Evolutionary conservation across 306 rosid genomes (phyloP).

Genomic region (Trichosanthes cucumerina): DNA sequence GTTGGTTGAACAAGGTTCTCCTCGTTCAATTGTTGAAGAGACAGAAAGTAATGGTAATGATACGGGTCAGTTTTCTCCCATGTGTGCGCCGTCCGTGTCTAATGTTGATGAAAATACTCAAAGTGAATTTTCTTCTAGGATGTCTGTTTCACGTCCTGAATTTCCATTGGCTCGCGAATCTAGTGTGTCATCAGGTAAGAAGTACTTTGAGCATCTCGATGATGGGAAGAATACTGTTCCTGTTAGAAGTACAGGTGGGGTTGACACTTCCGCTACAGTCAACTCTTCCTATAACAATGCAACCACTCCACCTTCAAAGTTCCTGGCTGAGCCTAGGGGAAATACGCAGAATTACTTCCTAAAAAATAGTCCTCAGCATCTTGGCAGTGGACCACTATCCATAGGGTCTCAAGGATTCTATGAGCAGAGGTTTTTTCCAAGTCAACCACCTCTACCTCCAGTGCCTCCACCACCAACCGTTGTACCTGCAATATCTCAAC

Average conservation of each 20-base stretch:
- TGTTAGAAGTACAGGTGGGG: constrained; percentile 42
- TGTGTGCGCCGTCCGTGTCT: constrained; percentile 55
- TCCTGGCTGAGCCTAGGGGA: constrained; percentile 48
- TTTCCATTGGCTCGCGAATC: constrained; percentile 65
- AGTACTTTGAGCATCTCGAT: constrained; percentile 67
- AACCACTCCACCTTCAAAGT: constrained; percentile 43
- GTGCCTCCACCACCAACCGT: constrained; percentile 81
- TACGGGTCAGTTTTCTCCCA: constrained; percentile 48
- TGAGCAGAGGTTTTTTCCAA: constrained; percentile 64
- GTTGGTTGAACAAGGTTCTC: constrained; percentile 71
- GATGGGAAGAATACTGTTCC: constrained; percentile 46
- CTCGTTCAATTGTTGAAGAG: constrained; percentile 94
- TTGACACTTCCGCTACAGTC: constrained; percentile 37
- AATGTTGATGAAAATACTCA: constrained; percentile 68
- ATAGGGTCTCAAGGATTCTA: constrained; percentile 68
- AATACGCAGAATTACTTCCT: constrained; percentile 42
- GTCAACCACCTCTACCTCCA: constrained; percentile 95
- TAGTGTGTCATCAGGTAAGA: constrained; percentile 80
- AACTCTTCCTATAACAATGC: constrained; percentile 42
- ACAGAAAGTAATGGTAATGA: constrained; percentile 75
- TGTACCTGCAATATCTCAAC: constrained; percentile 47
- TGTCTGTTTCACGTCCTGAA: constrained; percentile 75
- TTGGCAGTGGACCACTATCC: constrained; percentile 37
- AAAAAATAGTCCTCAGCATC: constrained; percentile 61
- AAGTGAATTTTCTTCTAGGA: constrained; percentile 85